Base-by-base conservation (phyloP, 805 yeast genomes). In the Kuraishia piskuri region DNA sequence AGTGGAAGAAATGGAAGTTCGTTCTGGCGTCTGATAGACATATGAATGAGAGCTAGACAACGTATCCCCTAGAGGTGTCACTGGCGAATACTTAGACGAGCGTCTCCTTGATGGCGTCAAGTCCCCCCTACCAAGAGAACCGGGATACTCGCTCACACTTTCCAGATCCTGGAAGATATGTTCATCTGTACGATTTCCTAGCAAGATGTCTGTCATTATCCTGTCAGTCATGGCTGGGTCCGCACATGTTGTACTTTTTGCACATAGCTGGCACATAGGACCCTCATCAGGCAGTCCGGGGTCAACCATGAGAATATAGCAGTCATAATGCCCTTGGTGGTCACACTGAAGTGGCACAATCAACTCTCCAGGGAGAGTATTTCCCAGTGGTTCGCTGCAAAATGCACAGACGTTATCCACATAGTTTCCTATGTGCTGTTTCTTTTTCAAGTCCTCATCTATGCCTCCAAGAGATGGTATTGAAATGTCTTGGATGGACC, bases 271-370 rank as follows among this genome's bases (percentile, higher is more conserved):
- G 40, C 40, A 31, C 40, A 31, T 12, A 4, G 40, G 40, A 10
- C 40, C 40, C 17, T 31, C 40, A 5, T 31, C 40, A 3, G 17
- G 40, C 14, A n/a, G 3, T 31, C 14, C 40, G 3, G 22, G 9
- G 48, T 47, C 51, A 9, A 55, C 22, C 50, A 47, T 22, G 49
- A 51, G 44, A 20, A 45, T 21, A n/a, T 50, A 51, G 47, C 58
- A 56, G 9, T 56, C 51, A 14, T 46, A 37, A 37, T 56, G 58
- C 23, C 52, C 49, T 22, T 40, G 37, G 36, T 56, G 56, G 1
- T 37, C 51, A 50, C 59, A 56, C 14, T 54, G 44, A 20, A 56
- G 49, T 2, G 26, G 46, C 10, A 56, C 22, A 2, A 54, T 53
- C 4, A 54, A 53, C 50, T 56, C 59, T 24, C 53, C 55, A 31